Evolutionary conservation across 2,329 filamentous ascomycete species (phyloP), one percentile per base, ranked within the genome.

Genomic region (Nigrospora oryzae): DNA sequence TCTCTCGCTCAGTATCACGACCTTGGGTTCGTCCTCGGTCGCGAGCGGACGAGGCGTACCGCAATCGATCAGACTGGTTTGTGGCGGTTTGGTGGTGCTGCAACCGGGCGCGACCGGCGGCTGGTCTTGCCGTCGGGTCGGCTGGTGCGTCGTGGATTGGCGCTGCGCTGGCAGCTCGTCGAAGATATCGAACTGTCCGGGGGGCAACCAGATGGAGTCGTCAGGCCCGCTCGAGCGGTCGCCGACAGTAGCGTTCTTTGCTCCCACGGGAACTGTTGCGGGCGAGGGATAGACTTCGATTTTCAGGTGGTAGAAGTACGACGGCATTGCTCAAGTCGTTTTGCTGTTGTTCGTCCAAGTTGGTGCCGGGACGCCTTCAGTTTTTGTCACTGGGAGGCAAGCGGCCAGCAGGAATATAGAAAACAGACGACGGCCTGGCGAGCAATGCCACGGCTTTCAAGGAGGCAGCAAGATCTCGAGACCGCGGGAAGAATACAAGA

Each of bases 301-400:
- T 53, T 77, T 81, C n/a, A 84, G 57, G 53, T 84, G 79, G 55
- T 83, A 84, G 51, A 77, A 78, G 59, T 81, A 82, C 30, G 73
- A 72, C 66, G 74, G 73, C 77, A 81, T 81, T 66, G 58, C 67
- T 60, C 58, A 48, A 31, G 30, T 37, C 44, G 33, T 12, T 33
- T 8, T n/a, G 31, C 39, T 34, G 16, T 8, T 41, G 10, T 11
- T 12, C 7, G 23, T 28, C 23, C 5, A 28, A 10, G 23, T 28
- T 28, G 23, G 8, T 28, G 23, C 8, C 23, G 23, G 23, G 23
- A 28, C 19, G 19, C 19, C 19, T 23, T 6, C 19, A 23, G 19
- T 6, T 6, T 23, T 23, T 23, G 19, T 23, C 19, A 6, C 19
- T 23, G 19, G 19, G 4, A 23, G 19, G 23, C 23, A 10, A 28